Percentiles rank a stretch among this genome's conserved stretches.
These are phyloP conservation scores for Tuber melanosporum DNA, from an alignment of 495 filamentous ascomycete genomes.

Conservation along the genomic window DNA sequence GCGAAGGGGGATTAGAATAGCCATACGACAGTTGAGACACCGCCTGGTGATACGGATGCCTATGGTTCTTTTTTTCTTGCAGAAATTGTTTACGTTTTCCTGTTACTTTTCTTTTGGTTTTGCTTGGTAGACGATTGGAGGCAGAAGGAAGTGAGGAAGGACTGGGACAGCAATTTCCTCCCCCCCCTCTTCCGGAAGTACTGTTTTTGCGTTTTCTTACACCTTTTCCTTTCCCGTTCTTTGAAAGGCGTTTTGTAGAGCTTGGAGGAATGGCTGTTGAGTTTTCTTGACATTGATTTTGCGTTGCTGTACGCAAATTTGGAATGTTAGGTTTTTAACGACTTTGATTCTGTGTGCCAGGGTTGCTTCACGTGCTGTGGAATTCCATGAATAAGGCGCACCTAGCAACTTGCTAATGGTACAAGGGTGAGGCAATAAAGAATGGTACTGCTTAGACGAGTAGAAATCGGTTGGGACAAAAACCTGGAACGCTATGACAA, in stretches of 20 bases:
- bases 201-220: background rate
- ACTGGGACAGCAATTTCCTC: background rate
- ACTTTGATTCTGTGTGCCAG: background rate
- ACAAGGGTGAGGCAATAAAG: too few relatives aligned
- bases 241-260: slow-evolving; percentile 5
- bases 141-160: background rate
- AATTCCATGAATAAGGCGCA: too few relatives aligned
- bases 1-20: background rate
- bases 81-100: background rate
- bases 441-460: too few relatives aligned
- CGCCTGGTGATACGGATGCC: background rate
- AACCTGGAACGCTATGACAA: too few relatives aligned
- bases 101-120: background rate
- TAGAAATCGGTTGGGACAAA: too few relatives aligned
- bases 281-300: background rate
- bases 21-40: background rate
- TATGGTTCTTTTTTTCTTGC: background rate
- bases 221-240: background rate
- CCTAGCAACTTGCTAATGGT: too few relatives aligned
- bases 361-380: background rate
- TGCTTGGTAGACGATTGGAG: background rate
- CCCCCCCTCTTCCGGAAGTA: background rate
- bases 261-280: background rate
- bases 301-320: background rate
- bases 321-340: too few relatives aligned